These are phyloP conservation scores for Cutaneotrichosporon cyanovorans DNA, from an alignment of 1,284 basidiomycete genomes.

Conservation along the genomic window DNA sequence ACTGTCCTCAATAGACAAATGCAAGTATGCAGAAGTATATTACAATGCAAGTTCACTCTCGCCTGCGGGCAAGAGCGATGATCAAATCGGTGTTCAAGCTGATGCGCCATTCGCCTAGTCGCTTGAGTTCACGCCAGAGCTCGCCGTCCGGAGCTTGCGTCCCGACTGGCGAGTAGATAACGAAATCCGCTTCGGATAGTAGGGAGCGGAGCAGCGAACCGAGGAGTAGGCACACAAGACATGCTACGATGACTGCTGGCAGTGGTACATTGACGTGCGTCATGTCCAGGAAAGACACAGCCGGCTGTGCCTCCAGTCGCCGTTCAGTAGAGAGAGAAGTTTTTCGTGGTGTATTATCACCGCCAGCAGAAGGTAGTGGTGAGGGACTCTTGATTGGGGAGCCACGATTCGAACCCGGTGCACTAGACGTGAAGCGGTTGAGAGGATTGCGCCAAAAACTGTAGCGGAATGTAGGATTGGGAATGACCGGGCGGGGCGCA, in stretches of 20 bases:
- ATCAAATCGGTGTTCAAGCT: constrained; percentile 43
- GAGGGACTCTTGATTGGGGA: constrained; percentile 8
- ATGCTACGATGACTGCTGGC: constrained; percentile 60
- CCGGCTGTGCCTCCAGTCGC: background rate
- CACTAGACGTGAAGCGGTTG: constrained; percentile 8
- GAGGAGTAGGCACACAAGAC: constrained; percentile 79
- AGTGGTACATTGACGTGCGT: constrained; percentile 26
- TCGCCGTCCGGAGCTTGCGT: constrained; percentile 34
- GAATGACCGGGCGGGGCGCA: constrained; percentile 1
- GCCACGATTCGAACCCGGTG: constrained; percentile 12
- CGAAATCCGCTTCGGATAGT: constrained; percentile 76
- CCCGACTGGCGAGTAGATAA: constrained; percentile 61
- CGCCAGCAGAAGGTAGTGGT: background rate
- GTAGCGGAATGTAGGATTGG: constrained; percentile 7
- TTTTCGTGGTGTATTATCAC: background rate
- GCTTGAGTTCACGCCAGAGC: constrained; percentile 73
- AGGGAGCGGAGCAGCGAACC: constrained; percentile 82
- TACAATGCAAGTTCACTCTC: background rate
- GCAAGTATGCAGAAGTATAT: no score
- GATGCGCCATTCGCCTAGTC: constrained; percentile 58
- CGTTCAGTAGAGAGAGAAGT: no score
- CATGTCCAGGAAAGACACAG: no score
- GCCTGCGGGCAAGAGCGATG: constrained; percentile 47
- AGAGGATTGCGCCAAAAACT: constrained; percentile 18
- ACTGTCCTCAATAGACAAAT: background rate